These are phyloP conservation scores for Calonectria pauciramosa DNA, from an alignment of 2,329 filamentous ascomycete genomes.

Conservation along the genomic window DNA sequence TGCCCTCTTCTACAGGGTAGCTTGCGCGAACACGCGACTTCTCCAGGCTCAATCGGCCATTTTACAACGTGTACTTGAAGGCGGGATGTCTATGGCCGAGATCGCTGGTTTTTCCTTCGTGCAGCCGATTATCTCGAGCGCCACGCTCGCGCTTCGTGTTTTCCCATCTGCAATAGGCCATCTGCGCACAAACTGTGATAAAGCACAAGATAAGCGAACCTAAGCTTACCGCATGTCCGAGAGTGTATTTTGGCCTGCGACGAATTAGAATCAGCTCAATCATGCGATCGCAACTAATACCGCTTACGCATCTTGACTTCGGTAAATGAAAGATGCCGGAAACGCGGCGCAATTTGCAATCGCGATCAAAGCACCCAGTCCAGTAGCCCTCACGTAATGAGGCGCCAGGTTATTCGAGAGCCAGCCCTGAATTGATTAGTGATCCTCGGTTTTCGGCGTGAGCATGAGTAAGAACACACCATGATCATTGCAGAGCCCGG, in stretches of 20 bases:
- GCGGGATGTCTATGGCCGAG: constrained; percentile 9
- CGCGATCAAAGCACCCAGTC: background rate
- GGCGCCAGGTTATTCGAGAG: constrained; percentile 8
- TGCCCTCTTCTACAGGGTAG: background rate
- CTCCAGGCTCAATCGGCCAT: background rate
- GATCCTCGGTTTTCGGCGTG: background rate
- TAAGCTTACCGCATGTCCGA: constrained; percentile 1
- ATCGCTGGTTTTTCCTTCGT: background rate
- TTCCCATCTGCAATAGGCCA: constrained; percentile 5
- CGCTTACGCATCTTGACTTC: constrained; percentile 11
- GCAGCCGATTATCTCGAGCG: background rate
- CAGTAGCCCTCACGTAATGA: constrained; percentile 10
- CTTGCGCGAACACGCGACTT: background rate
- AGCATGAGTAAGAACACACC: background rate
- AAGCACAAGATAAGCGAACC: constrained; percentile 6
- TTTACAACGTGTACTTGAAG: constrained; percentile 3
- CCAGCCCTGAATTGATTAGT: background rate
- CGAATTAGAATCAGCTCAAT: background rate
- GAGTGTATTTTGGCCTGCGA: background rate
- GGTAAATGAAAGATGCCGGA: constrained; percentile 10
- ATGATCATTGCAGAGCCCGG: constrained; percentile 13
- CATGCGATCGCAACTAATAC: background rate
- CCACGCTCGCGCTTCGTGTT: constrained; percentile 7
- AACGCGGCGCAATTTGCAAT: constrained; percentile 13
- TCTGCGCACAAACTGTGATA: background rate